phyloP scores from a whole-genome alignment of 1,284 basidiomycete species.

The Ceratobasidium theobromae region DNA sequence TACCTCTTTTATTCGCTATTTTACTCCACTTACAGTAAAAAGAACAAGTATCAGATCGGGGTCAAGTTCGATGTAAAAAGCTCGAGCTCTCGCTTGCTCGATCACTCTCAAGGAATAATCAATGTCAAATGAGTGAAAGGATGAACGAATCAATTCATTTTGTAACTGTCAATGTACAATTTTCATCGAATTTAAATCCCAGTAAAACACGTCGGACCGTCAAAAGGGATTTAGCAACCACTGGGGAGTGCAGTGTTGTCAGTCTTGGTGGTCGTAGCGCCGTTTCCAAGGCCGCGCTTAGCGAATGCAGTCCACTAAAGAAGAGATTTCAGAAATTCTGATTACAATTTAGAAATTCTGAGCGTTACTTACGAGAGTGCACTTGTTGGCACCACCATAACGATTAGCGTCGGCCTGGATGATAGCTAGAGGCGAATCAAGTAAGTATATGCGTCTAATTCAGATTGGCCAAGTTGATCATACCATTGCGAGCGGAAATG shows the following conservation, averaged over 20 bases:
- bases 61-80: too few relatives aligned
- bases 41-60: too few relatives aligned
- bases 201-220: too few relatives aligned
- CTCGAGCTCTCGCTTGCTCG: too few relatives aligned
- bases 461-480: background rate
- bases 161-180: background rate
- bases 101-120: background rate
- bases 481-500: conserved; percentile 13
- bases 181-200: background rate
- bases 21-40: too few relatives aligned
- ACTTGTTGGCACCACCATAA: conserved; percentile 34
- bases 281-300: conserved; percentile 31
- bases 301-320: conserved; percentile 34
- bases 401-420: conserved; percentile 35
- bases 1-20: too few relatives aligned
- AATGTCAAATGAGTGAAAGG: background rate
- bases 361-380: conserved; percentile 7
- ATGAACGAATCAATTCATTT: background rate
- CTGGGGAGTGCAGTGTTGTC: too few relatives aligned
- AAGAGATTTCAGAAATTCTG: too few relatives aligned
- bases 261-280: too few relatives aligned
- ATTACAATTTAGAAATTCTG: too few relatives aligned
- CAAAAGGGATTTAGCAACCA: too few relatives aligned
- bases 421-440: conserved; percentile 1
- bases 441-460: background rate